phyloP scores from a whole-genome alignment of 2,329 filamentous ascomycete genomes.

The Trichoderma aggressivum region DNA sequence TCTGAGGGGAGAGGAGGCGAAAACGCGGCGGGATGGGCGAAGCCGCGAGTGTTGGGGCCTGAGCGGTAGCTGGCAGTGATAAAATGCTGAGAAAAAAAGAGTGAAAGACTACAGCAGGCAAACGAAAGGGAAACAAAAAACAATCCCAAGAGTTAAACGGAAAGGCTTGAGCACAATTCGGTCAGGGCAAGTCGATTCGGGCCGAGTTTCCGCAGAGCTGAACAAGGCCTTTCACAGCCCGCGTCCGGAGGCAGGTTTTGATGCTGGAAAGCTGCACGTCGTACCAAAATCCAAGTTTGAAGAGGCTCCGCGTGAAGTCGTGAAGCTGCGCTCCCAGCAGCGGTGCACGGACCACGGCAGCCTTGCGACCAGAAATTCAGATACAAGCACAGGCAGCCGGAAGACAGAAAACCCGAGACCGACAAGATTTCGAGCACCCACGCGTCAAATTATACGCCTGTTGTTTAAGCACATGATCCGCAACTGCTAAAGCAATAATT shows the following conservation, averaged over 20 bases:
- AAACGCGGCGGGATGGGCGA: neutral
- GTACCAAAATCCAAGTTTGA: neutral
- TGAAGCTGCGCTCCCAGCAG: constrained; percentile 14
- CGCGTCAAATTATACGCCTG: no score
- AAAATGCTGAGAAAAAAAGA: constrained; percentile 12
- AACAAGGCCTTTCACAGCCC: neutral
- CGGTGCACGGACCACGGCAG: constrained; percentile 18
- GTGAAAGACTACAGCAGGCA: constrained; percentile 5
- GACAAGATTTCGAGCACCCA: no score
- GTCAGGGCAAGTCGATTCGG: neutral
- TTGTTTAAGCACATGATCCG: no score
- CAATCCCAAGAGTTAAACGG: neutral
- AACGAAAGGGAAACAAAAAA: constrained; percentile 4
- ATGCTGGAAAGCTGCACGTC: constrained; percentile 3
- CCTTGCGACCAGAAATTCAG: neutral
- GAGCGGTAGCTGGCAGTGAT: neutral
- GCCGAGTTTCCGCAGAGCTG: neutral
- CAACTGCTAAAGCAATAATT: no score
- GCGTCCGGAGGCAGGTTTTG: neutral
- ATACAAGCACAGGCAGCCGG: neutral
- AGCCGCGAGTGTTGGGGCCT: neutral
- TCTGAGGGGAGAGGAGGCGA: neutral
- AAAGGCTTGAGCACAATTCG: neutral
- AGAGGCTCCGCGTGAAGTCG: constrained; percentile 18
- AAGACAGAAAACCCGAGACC: no score